Evolutionary conservation across 2,329 filamentous ascomycete genomes (phyloP), one percentile per base, ranked within the genome.

Genomic region (Mycosphaerella arachidis): DNA sequence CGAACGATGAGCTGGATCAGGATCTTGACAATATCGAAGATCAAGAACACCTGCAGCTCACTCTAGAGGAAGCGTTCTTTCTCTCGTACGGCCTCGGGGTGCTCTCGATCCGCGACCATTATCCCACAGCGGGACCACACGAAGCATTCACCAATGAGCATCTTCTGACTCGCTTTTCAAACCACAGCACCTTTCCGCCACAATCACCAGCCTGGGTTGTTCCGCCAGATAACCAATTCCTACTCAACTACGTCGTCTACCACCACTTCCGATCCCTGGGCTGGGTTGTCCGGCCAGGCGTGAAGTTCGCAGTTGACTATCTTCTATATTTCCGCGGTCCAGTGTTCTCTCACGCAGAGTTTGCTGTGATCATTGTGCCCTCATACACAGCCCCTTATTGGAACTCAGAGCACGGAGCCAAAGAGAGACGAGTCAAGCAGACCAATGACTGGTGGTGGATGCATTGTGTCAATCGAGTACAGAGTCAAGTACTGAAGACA

Each of bases 211-310:
- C 89, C 89, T 7, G 48, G 70, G 13, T 71, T 69, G 20, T 69
- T 72, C 7, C 71, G 75, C 86, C 91, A 0, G 91, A 96, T 72
- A 90, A 96, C 69, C 83, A 85, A 0, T 99, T 99, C 74, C 78
- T 97, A 20, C 74, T 96, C 0, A 87, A 91, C 59, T 99, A 97
- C 70, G 86, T 86, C 12, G 91, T 91, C 18, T 99, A 96, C 73
- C 94, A 99, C 72, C 93, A 99, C 73, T 99, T 96, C 77, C 88
- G 94, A 40, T 96, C 92, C 0, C 81, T 97, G 0, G 94, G 94
- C 27, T 99, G 94, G 93, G 91, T 97, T 1, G 89, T 95, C 0
- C 88, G 95, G 13, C 86, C 90, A 5, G 95, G 94, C 37, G 87
- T 96, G 72, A 99, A 99, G 72, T 99, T 99, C 68, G 91, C 90